phyloP scores from a whole-genome alignment of 2,329 filamentous ascomycete species.

The Xylogone sp. region DNA sequence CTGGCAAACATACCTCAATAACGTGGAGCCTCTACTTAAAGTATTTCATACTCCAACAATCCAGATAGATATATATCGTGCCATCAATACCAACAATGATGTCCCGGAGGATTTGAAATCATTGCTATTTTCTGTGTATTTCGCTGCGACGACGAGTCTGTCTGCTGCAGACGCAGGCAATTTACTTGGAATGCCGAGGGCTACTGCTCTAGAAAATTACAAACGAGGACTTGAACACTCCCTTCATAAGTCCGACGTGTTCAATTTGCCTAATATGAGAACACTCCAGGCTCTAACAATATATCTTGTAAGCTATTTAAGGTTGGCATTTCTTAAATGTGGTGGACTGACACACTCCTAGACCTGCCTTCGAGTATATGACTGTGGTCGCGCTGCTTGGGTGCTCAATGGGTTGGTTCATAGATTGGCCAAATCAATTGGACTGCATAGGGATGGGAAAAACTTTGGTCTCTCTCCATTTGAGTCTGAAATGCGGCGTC shows the following conservation, averaged over 20 bases:
- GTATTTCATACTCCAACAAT: conserved; percentile 65
- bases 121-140: conserved; percentile 50
- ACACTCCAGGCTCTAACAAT: conserved; percentile 47
- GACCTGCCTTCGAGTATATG: conserved; percentile 40
- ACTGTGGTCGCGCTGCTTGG: conserved; percentile 37
- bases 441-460: conserved; percentile 51
- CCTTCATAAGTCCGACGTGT: conserved; percentile 46
- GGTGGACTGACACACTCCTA: not conserved
- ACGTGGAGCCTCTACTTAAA: conserved; percentile 68
- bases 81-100: conserved; percentile 52
- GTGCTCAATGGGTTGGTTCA: conserved; percentile 52
- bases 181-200: conserved; percentile 34
- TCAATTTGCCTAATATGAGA: conserved; percentile 44
- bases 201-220: conserved; percentile 37
- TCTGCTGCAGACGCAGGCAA: conserved; percentile 3
- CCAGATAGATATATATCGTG: conserved; percentile 52
- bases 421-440: conserved; percentile 52
- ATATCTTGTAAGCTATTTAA: conserved; percentile 37
- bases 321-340: not conserved
- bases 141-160: conserved; percentile 39
- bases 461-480: conserved; percentile 50
- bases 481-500: conserved; percentile 51
- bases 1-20: conserved; percentile 66
- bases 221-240: conserved; percentile 47
- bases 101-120: conserved; percentile 39